A percentile compares a stretch with the other conserved stretches of the same genome.
phyloP scores from a whole-genome alignment of 768 basidiomycete genomes.

The Leccinellum luteum region DNA sequence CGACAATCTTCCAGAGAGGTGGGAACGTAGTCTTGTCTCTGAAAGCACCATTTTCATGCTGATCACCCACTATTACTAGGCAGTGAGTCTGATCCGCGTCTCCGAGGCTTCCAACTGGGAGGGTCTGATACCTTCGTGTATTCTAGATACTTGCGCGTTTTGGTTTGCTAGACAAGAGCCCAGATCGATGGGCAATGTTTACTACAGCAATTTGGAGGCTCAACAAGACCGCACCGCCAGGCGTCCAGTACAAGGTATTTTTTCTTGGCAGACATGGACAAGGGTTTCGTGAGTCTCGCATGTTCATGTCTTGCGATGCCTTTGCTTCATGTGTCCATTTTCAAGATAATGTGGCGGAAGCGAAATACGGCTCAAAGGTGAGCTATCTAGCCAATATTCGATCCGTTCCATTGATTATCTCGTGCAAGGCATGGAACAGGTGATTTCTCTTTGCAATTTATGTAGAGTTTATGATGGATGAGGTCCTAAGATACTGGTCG shows the following conservation, averaged over 20 bases:
- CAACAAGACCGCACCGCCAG: neutral
- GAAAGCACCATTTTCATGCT: neutral
- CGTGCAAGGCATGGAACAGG: neutral
- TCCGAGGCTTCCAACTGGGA: neutral
- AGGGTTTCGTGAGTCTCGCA: slow-evolving; percentile 6
- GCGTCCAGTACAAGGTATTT: slow-evolving; percentile 46
- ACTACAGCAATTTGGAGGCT: slow-evolving; percentile 37
- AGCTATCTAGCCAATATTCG: neutral
- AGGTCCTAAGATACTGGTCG: slow-evolving; percentile 44
- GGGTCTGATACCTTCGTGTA: neutral
- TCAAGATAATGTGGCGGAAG: slow-evolving; percentile 64
- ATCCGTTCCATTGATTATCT: neutral
- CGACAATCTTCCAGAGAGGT: neutral
- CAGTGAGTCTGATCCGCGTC: neutral
- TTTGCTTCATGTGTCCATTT: neutral
- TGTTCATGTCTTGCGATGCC: neutral
- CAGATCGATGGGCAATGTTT: slow-evolving; percentile 49
- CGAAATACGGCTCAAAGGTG: slow-evolving; percentile 56
- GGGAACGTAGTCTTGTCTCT: neutral
- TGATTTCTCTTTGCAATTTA: neutral
- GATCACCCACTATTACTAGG: neutral
- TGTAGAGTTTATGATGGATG: neutral
- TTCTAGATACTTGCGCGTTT: slow-evolving; percentile 6
- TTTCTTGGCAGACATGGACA: slow-evolving; percentile 67
- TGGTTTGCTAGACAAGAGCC: slow-evolving; percentile 20